These are phyloP conservation scores for Ashbya aceris DNA, from an alignment of 1,139 yeast genomes.

Conservation along the genomic window DNA sequence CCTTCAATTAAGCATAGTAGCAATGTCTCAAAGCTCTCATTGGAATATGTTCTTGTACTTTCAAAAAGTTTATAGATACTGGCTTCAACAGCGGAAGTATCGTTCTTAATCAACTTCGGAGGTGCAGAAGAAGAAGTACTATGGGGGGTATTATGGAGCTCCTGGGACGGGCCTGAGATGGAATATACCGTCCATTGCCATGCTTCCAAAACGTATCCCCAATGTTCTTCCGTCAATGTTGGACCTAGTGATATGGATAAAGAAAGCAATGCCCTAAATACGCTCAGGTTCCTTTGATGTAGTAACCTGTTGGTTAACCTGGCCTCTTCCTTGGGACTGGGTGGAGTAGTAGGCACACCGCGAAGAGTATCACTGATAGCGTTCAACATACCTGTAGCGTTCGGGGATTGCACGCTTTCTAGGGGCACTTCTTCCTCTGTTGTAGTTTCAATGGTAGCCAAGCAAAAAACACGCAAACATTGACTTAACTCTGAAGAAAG, in stretches of 20 bases:
- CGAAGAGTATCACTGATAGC: slow-evolving; percentile 55
- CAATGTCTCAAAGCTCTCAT: slow-evolving; percentile 40
- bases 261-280: slow-evolving; percentile 69
- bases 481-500: slow-evolving; percentile 49
- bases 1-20: slow-evolving; percentile 38
- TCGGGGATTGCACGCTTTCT: slow-evolving; percentile 14
- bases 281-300: slow-evolving; percentile 48
- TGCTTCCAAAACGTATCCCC: slow-evolving; percentile 61
- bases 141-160: slow-evolving; percentile 25
- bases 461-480: slow-evolving; percentile 49
- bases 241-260: slow-evolving; percentile 75
- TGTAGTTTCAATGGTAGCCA: slow-evolving; percentile 40
- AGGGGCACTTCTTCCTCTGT: slow-evolving; percentile 12
- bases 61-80: slow-evolving; percentile 54
- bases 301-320: slow-evolving; percentile 20
- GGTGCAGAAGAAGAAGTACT: slow-evolving; percentile 33
- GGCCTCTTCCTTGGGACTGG: slow-evolving; percentile 10
- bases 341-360: slow-evolving; percentile 43
- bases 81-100: slow-evolving; percentile 43
- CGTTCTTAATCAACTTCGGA: slow-evolving; percentile 32
- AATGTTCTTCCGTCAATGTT: slow-evolving; percentile 46
- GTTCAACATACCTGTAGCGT: slow-evolving; percentile 17
- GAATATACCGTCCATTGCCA: slow-evolving; percentile 68
- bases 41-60: slow-evolving; percentile 47
- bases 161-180: slow-evolving; percentile 52